phyloP scores from a whole-genome alignment of 129 eudicot species.

The Flaveria brownii region DNA sequence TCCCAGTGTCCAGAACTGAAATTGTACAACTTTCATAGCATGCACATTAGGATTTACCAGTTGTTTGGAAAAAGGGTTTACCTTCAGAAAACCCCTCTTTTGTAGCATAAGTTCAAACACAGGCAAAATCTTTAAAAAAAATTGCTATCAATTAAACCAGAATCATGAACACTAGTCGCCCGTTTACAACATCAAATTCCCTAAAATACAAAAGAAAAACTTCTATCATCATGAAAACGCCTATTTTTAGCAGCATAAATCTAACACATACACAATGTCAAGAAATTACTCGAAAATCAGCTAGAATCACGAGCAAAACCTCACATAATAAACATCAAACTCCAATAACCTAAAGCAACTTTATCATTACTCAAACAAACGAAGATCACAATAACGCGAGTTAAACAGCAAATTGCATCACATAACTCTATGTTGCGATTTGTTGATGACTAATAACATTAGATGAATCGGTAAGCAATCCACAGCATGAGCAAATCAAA shows the following conservation, averaged over 20 bases:
- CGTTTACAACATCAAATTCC: neutral
- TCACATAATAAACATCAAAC: slow-evolving; percentile 14
- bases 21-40: neutral
- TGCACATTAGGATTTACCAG: neutral
- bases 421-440: neutral
- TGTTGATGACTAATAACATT: neutral
- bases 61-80: slow-evolving; percentile 1
- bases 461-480: slow-evolving; percentile 1
- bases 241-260: slow-evolving; percentile 4
- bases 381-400: neutral
- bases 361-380: slow-evolving; percentile 6
- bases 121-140: too few species aligned
- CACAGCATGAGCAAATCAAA: neutral
- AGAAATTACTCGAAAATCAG: neutral
- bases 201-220: neutral
- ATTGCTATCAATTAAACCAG: neutral
- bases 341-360: neutral
- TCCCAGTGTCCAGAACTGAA: neutral
- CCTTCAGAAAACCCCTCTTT: neutral
- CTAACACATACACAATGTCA: neutral
- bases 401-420: neutral
- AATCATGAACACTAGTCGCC: neutral
- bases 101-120: too few species aligned
- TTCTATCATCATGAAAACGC: neutral
- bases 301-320: neutral